Evolutionary conservation across 306 rosid genomes (phyloP).

Genomic region (Hippophae gyantsensis): DNA sequence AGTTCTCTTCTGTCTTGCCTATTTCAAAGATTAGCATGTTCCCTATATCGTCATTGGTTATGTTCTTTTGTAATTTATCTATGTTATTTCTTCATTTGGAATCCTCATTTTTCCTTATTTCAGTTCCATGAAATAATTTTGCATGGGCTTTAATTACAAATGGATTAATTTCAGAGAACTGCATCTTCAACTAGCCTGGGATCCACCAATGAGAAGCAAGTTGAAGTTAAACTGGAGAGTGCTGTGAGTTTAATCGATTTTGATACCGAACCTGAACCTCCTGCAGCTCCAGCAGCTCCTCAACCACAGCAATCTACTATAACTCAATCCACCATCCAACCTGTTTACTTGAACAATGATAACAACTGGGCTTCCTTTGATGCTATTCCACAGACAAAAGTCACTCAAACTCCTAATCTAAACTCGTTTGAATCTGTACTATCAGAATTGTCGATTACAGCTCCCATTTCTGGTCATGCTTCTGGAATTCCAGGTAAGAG

Average conservation of each 20-base stretch:
- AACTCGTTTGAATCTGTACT: slow-evolving; percentile 65
- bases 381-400: slow-evolving; percentile 39
- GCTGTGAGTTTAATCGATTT: slow-evolving; percentile 84
- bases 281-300: slow-evolving; percentile 45
- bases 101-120: too few species aligned
- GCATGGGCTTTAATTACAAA: slow-evolving; percentile 9
- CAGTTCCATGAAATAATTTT: neutral
- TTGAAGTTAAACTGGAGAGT: slow-evolving; percentile 62
- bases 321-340: slow-evolving; percentile 41
- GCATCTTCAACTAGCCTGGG: slow-evolving; percentile 73
- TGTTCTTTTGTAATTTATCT: too few species aligned
- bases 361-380: slow-evolving; percentile 97
- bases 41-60: too few species aligned
- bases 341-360: slow-evolving; percentile 34
- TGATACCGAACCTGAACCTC: slow-evolving; percentile 64
- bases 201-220: slow-evolving; percentile 46
- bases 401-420: slow-evolving; percentile 42
- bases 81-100: too few species aligned
- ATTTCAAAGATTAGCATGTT: too few species aligned
- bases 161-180: slow-evolving; percentile 57
- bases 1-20: too few species aligned
- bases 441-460: slow-evolving; percentile 57
- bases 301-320: slow-evolving; percentile 50
- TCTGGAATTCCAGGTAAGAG: slow-evolving; percentile 30
- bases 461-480: slow-evolving; percentile 42